Base-by-base conservation (phyloP, 352 stramenopile species). In the Pythium biforme region DNA sequence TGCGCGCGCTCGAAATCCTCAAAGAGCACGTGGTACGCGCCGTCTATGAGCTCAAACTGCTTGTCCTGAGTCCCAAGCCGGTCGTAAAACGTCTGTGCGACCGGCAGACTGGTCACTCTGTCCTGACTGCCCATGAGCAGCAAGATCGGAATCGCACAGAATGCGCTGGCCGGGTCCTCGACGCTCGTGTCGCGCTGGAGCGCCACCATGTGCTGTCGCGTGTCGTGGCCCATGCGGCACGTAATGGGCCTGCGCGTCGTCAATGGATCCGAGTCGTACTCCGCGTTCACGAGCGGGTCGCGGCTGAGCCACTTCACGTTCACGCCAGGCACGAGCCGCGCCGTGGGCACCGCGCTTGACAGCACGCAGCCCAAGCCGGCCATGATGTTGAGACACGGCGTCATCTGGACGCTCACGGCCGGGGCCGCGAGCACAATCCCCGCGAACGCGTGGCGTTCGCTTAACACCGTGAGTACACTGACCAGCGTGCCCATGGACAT, bases 1-100 rank as follows among this genome's bases (percentile, higher is more conserved):
- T 70, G 51, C 15, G 87, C 75, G 17, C 76, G 74, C 55, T 90
- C 79, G 2, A 73, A 74, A 55, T 92, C 83, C 43, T 90, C 75
- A 62, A 80, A 90, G 7, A 90, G 62, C 29, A 74, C 73, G 29
- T 92, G 81, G 55, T 73, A 90, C 8, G 76, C 56, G 0, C 72
- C 81, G 3, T 75, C 63, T 29, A 92, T 82, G 12, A 83, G 29
- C 61, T 76, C 77, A 53, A 90, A 72, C 34, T 79, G 68, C 62
- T 92, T 92, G 74, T 90, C 79, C 3, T 43, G 60, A 48, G 48
- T 81, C 0, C 64, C 68, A 23, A 79, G 39, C 12, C 75, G 70
- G 8, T 50, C 56, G 51, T 77, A 75, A 43, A 92, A 92, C 29
- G 65, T 45, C 31, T 75, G 37, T 3, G 77, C 78, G 23, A 79